phyloP scores from a whole-genome alignment of 129 eudicot species.

The Gnaphalium uliginosum region DNA sequence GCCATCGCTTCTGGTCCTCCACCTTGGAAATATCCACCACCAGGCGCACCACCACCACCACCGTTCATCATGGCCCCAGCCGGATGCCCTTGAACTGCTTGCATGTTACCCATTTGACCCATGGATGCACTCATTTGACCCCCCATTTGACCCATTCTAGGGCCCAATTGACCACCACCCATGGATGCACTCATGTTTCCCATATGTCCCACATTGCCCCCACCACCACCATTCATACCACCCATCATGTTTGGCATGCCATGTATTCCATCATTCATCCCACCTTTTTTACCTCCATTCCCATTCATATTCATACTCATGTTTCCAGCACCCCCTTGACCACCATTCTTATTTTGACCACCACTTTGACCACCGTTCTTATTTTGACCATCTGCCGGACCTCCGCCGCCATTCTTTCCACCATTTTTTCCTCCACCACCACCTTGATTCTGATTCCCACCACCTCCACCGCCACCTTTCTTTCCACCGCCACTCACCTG shows the following conservation, averaged over 20 bases:
- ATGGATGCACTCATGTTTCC: slow-evolving; percentile 52
- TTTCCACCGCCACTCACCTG: slow-evolving; percentile 34
- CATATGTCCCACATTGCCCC: slow-evolving; percentile 40
- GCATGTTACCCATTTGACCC: slow-evolving; percentile 52
- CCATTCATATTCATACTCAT: slow-evolving; percentile 32
- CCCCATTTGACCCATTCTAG: slow-evolving; percentile 50
- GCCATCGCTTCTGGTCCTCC: slow-evolving; percentile 57
- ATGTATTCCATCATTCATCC: slow-evolving; percentile 65
- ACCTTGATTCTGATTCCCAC: slow-evolving; percentile 24
- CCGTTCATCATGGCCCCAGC: slow-evolving; percentile 48
- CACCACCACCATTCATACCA: slow-evolving; percentile 34
- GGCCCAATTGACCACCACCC: slow-evolving; percentile 34
- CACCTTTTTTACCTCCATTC: slow-evolving; percentile 64
- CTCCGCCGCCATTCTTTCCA: slow-evolving; percentile 40
- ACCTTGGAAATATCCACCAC: slow-evolving; percentile 47
- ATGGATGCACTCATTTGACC: slow-evolving; percentile 43
- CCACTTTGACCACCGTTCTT: slow-evolving; percentile 39
- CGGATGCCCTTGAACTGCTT: slow-evolving; percentile 82
- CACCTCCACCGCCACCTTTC: slow-evolving; percentile 33
- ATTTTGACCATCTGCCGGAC: slow-evolving; percentile 30
- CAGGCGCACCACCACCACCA: slow-evolving; percentile 32
- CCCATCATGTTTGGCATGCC: slow-evolving; percentile 74
- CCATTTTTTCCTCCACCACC: slow-evolving; percentile 35
- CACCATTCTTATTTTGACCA: slow-evolving; percentile 28
- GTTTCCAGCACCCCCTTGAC: slow-evolving; percentile 39